Evolutionary conservation across 129 eudicot genomes (phyloP).

Genomic region (Scalesia atractyloides): DNA sequence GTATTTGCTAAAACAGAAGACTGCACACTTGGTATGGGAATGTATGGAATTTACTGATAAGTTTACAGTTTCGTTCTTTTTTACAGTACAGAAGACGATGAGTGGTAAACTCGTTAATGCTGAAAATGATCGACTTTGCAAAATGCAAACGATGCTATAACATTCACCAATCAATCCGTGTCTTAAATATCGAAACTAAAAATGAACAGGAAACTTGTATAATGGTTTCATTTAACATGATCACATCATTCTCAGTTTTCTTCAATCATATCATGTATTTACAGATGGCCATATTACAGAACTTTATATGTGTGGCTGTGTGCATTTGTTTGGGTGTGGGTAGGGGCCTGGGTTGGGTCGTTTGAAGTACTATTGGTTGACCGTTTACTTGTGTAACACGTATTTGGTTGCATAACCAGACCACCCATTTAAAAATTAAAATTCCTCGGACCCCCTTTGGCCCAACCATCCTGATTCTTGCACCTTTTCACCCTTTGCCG

Average conservation of each 20-base stretch:
- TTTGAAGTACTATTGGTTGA: constrained; percentile 33
- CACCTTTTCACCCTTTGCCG: constrained; percentile 22
- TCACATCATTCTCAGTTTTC: neutral
- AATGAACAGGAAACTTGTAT: neutral
- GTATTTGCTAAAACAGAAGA: neutral
- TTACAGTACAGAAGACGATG: neutral
- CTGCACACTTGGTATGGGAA: too few species aligned
- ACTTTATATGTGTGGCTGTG: neutral
- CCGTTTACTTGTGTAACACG: constrained; percentile 1
- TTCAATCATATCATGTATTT: neutral
- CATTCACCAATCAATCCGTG: neutral
- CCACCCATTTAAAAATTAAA: neutral
- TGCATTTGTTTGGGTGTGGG: neutral
- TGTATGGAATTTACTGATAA: neutral
- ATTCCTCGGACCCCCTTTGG: constrained; percentile 2
- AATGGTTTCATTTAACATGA: constrained; percentile 7
- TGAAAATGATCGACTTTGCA: neutral
- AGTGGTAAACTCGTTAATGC: neutral
- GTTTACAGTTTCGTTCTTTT: neutral
- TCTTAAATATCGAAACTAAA: constrained; percentile 7
- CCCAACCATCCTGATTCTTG: neutral
- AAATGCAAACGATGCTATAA: constrained; percentile 4
- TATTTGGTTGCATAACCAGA: constrained; percentile 20
- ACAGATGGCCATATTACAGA: neutral
- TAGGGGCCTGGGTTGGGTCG: constrained; percentile 35